Percentiles rank a stretch among this genome's conserved stretches.
These are phyloP conservation scores for Scytalidium sp. DNA, from an alignment of 2,329 filamentous ascomycete genomes.

Conservation along the genomic window DNA sequence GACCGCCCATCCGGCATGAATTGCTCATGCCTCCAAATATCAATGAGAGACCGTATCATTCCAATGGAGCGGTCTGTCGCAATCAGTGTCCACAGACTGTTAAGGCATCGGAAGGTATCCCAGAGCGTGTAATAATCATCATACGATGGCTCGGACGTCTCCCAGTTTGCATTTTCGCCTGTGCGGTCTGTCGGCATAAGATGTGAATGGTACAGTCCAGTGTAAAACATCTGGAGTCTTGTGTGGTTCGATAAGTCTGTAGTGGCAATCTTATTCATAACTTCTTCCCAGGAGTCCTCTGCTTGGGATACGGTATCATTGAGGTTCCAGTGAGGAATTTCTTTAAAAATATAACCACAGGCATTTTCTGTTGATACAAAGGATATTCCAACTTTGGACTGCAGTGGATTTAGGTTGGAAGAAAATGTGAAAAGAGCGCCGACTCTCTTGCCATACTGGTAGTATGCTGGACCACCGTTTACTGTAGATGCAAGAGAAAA, in stretches of 20 bases:
- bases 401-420: slow-evolving; percentile 32
- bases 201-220: slow-evolving; percentile 67
- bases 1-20: slow-evolving; percentile 65
- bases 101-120: slow-evolving; percentile 62
- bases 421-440: slow-evolving; percentile 50
- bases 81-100: slow-evolving; percentile 61
- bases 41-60: slow-evolving; percentile 63
- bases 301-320: slow-evolving; percentile 36
- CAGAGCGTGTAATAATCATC: slow-evolving; percentile 71
- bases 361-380: slow-evolving; percentile 46
- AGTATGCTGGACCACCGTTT: slow-evolving; percentile 47
- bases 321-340: slow-evolving; percentile 40
- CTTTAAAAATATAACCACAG: slow-evolving; percentile 42
- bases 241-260: slow-evolving; percentile 54
- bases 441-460: slow-evolving; percentile 40
- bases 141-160: slow-evolving; percentile 64
- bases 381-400: slow-evolving; percentile 48
- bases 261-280: slow-evolving; percentile 39
- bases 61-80: slow-evolving; percentile 62
- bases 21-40: slow-evolving; percentile 63
- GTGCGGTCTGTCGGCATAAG: slow-evolving; percentile 68
- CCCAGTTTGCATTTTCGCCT: slow-evolving; percentile 67
- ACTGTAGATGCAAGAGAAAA: slow-evolving; percentile 52
- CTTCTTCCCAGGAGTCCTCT: slow-evolving; percentile 44
- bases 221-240: slow-evolving; percentile 61